Evolutionary conservation across 140 eudicot species (phyloP).

Genomic region (Stevia rebaudiana): DNA sequence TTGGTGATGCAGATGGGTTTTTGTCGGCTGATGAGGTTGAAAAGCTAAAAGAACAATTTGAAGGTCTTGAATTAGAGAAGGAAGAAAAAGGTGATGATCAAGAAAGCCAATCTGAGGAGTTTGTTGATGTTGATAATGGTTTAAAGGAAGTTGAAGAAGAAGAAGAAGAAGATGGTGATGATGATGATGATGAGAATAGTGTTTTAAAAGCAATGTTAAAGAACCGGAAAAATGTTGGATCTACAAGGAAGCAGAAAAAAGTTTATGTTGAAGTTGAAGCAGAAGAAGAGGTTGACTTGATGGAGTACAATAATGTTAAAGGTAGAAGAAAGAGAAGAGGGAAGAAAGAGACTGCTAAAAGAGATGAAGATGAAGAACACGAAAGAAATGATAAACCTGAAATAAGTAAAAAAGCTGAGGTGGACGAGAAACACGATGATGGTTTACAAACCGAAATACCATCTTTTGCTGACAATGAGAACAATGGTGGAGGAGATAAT

Average conservation of each 20-base stretch:
- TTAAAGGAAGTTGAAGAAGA: slow-evolving; percentile 20
- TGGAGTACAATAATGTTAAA: slow-evolving; percentile 66
- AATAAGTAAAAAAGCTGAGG: slow-evolving; percentile 24
- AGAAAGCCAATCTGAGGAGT: slow-evolving; percentile 37
- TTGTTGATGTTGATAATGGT: slow-evolving; percentile 26
- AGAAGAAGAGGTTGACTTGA: slow-evolving; percentile 68
- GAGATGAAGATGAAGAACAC: slow-evolving; percentile 34
- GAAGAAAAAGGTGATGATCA: slow-evolving; percentile 30
- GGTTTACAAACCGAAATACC: slow-evolving; percentile 30
- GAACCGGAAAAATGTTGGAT: slow-evolving; percentile 35
- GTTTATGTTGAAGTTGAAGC: slow-evolving; percentile 38
- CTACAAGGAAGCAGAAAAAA: slow-evolving; percentile 29
- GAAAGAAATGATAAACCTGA: slow-evolving; percentile 10
- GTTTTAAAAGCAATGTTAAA: slow-evolving; percentile 68
- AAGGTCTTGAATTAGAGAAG: slow-evolving; percentile 35
- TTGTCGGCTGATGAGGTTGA: slow-evolving; percentile 46
- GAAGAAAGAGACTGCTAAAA: slow-evolving; percentile 43
- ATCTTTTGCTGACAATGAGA: slow-evolving; percentile 31
- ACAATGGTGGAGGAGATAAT: slow-evolving; percentile 25
- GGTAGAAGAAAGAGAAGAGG: slow-evolving; percentile 66
- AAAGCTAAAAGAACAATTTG: slow-evolving; percentile 44
- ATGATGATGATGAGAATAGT: slow-evolving; percentile 51
- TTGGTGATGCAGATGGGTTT: slow-evolving; percentile 36
- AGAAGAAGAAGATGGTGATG: slow-evolving; percentile 15
- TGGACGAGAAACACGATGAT: slow-evolving; percentile 27